Base-by-base conservation (phyloP, 345 rosid genomes). In the Erysimum cheiranthoides region DNA sequence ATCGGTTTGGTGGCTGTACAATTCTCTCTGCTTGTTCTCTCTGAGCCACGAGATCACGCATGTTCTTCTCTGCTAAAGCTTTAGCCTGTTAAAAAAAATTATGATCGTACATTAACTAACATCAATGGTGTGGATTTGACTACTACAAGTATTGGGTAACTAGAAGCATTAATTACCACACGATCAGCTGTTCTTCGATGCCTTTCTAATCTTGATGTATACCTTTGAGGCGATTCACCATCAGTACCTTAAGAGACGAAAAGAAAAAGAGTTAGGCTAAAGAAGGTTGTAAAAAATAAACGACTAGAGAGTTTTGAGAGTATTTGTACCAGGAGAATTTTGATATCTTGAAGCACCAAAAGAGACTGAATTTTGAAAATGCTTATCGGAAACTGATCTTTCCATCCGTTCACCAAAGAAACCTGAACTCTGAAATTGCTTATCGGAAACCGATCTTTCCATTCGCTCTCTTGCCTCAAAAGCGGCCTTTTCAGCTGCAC, bases 21-120 rank as follows among this genome's bases (percentile, higher is more conserved):
- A 76, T 78, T 87, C 99, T 89, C 82, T 95, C 97, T 46, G 92
- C 83, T 82, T 90, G 96, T 79, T 95, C 97, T 78, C 90, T 88
- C 67, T 90, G 99, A 79, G 87, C 93, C 73, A 85, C 78, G 61
- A 89, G 92, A 84, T 95, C 97, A 2, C 97, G 96, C 92, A 81
- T 89, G 66, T 92, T 95, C 85, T 92, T 92, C 83, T 95, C 99
- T 38, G 89, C 97, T 70, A 92, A 80, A 77, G 99, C 97, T 83
- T 92, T 95, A 66, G 96, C 99, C 98, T 92, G 85, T 78, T 72
- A 69, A n/a, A 16, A n/a, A 16, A 53, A 49, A 21, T 21, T 34
- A 56, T 9, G 52, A 53, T 13, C 10, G 4, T 66, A 38, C 8
- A 68, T 39, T 50, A 57, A 49, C 39, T 28, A 46, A 3, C 45